A percentile compares a stretch with the other conserved stretches of the same genome.
These are phyloP conservation scores for Sporothrix humicola DNA, from an alignment of 2,329 filamentous ascomycete genomes.

Conservation along the genomic window DNA sequence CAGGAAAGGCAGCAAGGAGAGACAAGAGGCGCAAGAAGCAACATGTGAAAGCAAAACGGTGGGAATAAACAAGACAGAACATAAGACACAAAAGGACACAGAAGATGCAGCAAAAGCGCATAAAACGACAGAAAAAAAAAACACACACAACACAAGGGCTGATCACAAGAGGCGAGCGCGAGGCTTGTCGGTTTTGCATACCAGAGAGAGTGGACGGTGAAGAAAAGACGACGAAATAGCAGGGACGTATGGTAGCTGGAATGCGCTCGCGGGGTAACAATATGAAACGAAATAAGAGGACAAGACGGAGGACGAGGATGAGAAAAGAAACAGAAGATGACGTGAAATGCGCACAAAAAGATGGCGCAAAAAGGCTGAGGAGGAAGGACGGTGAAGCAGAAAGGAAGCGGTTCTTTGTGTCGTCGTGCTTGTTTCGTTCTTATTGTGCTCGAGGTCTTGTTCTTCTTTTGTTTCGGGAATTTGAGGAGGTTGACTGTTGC, in stretches of 20 bases:
- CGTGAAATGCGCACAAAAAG: neutral
- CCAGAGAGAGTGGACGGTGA: constrained; percentile 8
- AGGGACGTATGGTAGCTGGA: neutral
- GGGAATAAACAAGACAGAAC: constrained; percentile 7
- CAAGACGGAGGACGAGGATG: neutral
- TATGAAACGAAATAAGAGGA: constrained; percentile 13
- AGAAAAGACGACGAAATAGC: neutral
- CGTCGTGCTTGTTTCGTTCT: constrained; percentile 5
- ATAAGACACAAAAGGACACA: neutral
- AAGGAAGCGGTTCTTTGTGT: neutral
- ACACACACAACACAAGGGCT: neutral
- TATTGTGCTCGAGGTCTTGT: neutral
- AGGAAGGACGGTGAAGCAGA: neutral
- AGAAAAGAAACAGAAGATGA: neutral
- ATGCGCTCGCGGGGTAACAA: constrained; percentile 30
- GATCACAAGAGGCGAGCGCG: constrained; percentile 21
- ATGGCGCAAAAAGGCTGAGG: neutral
- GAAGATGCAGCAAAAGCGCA: constrained; percentile 2
- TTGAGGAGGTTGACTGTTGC: constrained; percentile 23
- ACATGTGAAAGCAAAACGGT: neutral
- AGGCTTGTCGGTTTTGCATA: constrained; percentile 23
- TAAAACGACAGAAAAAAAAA: neutral
- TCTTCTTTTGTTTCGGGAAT: constrained; percentile 4
- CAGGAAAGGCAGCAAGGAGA: neutral
- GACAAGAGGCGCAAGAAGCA: neutral